Evolutionary conservation across 768 basidiomycete genomes (phyloP).

Genomic region (Leccinum variicolor): DNA sequence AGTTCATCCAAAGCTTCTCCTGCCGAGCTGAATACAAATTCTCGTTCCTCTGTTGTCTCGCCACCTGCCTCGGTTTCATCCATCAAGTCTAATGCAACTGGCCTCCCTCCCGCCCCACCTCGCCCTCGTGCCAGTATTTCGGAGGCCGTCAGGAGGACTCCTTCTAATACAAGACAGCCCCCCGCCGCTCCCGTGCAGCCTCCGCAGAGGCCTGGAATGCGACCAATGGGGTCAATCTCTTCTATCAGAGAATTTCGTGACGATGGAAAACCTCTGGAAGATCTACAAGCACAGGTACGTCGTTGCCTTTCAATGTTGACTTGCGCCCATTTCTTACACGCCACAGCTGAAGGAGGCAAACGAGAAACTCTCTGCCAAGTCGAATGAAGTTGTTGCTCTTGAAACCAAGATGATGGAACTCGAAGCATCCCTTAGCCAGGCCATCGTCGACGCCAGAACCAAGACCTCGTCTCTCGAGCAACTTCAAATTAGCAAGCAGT

Average conservation of each 20-base stretch:
- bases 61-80: conserved; percentile 52
- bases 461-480: conserved; percentile 43
- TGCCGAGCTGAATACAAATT: conserved; percentile 23
- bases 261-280: conserved; percentile 53
- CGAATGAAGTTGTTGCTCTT: conserved; percentile 45
- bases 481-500: conserved; percentile 47
- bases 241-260: conserved; percentile 71
- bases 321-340: background rate
- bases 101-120: conserved; percentile 27
- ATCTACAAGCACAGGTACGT: conserved; percentile 58
- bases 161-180: conserved; percentile 38
- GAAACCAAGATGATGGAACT: conserved; percentile 51
- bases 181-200: conserved; percentile 18
- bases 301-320: background rate
- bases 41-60: conserved; percentile 53
- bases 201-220: conserved; percentile 40
- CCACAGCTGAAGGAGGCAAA: conserved; percentile 58
- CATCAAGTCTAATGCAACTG: conserved; percentile 37
- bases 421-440: conserved; percentile 46
- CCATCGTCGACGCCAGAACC: conserved; percentile 45
- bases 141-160: conserved; percentile 56
- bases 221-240: conserved; percentile 60
- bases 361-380: conserved; percentile 52
- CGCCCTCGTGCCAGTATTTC: conserved; percentile 69
- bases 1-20: conserved; percentile 18